phyloP scores from a whole-genome alignment of 23 red algal species.

The Cyanidiococcus yangmingshanensis region DNA sequence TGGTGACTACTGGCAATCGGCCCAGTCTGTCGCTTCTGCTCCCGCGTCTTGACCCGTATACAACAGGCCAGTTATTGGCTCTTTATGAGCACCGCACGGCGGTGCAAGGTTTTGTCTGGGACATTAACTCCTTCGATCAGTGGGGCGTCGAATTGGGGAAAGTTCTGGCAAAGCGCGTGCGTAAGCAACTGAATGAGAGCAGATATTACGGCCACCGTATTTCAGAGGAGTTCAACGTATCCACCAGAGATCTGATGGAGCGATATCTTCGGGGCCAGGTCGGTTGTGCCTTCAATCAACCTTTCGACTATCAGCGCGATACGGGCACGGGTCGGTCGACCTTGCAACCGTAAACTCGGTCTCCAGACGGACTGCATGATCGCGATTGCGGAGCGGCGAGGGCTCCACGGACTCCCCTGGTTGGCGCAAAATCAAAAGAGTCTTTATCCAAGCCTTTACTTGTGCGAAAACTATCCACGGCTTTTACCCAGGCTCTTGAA shows the following conservation, averaged over 20 bases:
- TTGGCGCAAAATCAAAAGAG: too few species aligned
- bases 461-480: too few species aligned
- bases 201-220: constrained; percentile 55
- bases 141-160: constrained; percentile 97
- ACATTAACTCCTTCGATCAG: constrained; percentile 97
- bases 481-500: too few species aligned
- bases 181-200: constrained; percentile 59
- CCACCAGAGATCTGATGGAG: constrained; percentile 54
- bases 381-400: too few species aligned
- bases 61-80: constrained; percentile 71
- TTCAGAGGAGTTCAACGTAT: constrained; percentile 52
- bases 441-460: too few species aligned
- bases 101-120: constrained; percentile 97
- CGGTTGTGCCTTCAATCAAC: constrained; percentile 62
- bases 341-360: not conserved
- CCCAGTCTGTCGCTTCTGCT: constrained; percentile 61
- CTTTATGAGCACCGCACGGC: constrained; percentile 95
- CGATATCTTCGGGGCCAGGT: constrained; percentile 59
- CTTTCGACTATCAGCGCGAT: constrained; percentile 33
- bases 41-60: constrained; percentile 55
- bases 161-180: constrained; percentile 80
- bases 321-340: not conserved
- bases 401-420: too few species aligned
- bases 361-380: too few species aligned
- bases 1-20: constrained; percentile 76